A percentile compares a stretch with the other conserved stretches of the same genome.
Conservation (phyloP, 495 filamentous ascomycete genomes). For the Aspergillus haitiensis region DNA sequence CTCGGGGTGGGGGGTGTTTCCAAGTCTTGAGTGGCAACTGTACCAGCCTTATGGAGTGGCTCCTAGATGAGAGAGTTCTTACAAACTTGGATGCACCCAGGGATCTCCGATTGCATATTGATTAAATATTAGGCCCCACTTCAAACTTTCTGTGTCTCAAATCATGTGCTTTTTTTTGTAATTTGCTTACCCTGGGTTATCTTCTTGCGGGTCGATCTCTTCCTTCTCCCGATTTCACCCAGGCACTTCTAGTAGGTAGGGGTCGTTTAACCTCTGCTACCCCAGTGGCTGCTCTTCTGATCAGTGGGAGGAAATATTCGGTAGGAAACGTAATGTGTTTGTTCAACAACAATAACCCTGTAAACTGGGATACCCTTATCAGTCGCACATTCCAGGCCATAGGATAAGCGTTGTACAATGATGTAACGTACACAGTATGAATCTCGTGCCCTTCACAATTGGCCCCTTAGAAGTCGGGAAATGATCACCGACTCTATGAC, state of each 20-base stretch:
- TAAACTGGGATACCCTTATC: background rate
- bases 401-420: background rate
- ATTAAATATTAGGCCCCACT: constrained; percentile 1
- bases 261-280: background rate
- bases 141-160: no score
- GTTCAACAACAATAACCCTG: no score
- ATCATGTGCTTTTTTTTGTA: no score
- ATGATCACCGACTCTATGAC: background rate
- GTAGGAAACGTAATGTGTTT: no score
- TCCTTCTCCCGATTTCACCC: no score
- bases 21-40: background rate
- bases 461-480: background rate
- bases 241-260: no score
- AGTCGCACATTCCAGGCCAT: constrained; percentile 4
- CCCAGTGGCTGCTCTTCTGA: background rate
- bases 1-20: background rate
- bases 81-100: background rate
- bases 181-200: no score
- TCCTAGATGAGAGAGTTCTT: background rate
- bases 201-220: no score
- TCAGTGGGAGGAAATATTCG: background rate
- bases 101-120: constrained; percentile 5
- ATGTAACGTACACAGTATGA: constrained; percentile 1
- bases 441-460: background rate
- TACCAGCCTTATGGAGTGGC: background rate